Conservation (phyloP, 345 rosid species). For the Populus deltoides region DNA sequence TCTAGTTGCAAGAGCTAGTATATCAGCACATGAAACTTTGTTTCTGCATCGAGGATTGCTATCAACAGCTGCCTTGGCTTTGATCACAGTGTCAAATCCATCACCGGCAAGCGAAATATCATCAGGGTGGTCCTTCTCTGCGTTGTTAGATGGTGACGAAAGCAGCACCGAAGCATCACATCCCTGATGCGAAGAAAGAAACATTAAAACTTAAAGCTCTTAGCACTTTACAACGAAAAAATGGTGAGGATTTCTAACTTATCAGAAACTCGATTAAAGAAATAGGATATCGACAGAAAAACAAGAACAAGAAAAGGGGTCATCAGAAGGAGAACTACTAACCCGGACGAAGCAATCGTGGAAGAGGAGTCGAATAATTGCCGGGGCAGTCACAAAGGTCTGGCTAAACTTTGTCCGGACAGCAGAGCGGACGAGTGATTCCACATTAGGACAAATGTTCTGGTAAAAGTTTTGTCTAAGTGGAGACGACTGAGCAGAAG, state of each 20-base stretch:
- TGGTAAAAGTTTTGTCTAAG: constrained; percentile 41
- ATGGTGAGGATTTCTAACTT: no score
- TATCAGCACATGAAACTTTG: constrained; percentile 94
- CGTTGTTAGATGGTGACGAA: constrained; percentile 25
- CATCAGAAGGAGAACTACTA: neutral
- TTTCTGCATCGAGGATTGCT: constrained; percentile 63
- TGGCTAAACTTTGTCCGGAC: constrained; percentile 53
- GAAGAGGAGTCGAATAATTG: constrained; percentile 56
- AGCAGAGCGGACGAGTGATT: constrained; percentile 50
- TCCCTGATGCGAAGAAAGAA: constrained; percentile 34
- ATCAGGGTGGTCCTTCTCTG: constrained; percentile 62
- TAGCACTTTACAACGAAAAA: no score
- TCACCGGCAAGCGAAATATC: constrained; percentile 63
- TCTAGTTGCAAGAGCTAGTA: constrained; percentile 82
- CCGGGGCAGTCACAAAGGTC: constrained; percentile 62
- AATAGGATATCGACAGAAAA: neutral
- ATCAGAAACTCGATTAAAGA: neutral
- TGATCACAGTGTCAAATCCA: constrained; percentile 81
- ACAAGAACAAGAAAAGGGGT: neutral
- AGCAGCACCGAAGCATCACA: constrained; percentile 62
- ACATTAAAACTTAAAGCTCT: neutral
- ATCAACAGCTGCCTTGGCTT: constrained; percentile 84
- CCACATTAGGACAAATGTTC: constrained; percentile 54
- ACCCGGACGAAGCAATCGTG: constrained; percentile 70
- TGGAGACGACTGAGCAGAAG: constrained; percentile 24